These are phyloP conservation scores for Geranium incanum DNA, from an alignment of 441 rosid genomes.

Conservation along the genomic window DNA sequence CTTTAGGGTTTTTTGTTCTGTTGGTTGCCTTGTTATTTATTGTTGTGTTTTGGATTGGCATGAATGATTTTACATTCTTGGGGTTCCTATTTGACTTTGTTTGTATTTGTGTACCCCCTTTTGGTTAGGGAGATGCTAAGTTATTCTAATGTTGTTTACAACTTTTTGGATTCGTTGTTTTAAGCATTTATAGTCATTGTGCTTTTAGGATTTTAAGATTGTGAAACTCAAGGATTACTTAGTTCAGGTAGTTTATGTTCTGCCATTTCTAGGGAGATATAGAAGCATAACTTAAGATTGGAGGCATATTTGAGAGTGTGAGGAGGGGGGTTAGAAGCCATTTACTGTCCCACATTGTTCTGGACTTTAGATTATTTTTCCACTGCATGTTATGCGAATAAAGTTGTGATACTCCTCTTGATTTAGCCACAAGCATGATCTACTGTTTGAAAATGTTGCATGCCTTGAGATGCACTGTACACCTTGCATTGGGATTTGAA, in stretches of 20 bases:
- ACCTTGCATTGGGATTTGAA: conserved; percentile 2
- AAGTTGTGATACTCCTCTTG: background rate
- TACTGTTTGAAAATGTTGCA: background rate
- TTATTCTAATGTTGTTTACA: background rate
- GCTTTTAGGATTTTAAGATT: background rate
- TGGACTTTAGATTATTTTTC: background rate
- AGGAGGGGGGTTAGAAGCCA: too few species aligned
- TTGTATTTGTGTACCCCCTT: too few species aligned
- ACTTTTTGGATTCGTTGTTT: background rate
- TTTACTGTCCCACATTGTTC: too few species aligned
- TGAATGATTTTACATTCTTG: background rate
- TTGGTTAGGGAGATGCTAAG: background rate
- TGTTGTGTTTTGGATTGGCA: background rate
- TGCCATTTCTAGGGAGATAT: background rate
- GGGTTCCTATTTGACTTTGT: background rate
- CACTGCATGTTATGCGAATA: background rate
- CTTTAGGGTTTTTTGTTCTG: conserved; percentile 12
- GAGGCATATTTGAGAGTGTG: background rate
- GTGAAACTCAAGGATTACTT: background rate
- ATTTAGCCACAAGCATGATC: background rate
- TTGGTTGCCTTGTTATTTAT: background rate
- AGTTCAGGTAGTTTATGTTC: background rate
- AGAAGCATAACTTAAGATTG: background rate
- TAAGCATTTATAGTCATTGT: background rate
- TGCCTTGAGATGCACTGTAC: background rate